Conservation (phyloP, 805 yeast species). For the Saccharomycopsis sp. region DNA sequence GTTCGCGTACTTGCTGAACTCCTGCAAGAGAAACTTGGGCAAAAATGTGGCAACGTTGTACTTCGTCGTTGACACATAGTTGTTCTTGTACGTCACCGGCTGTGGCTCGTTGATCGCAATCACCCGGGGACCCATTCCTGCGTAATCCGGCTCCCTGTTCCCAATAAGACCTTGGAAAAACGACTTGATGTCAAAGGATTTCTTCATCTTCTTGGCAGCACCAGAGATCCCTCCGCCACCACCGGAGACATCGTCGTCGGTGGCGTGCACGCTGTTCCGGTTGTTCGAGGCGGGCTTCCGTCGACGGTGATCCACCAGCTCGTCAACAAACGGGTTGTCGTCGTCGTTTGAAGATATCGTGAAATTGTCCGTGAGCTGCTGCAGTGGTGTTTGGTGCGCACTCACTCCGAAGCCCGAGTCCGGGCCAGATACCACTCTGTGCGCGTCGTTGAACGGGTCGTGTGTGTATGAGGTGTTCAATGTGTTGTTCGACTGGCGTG, state of each 20-base stretch:
- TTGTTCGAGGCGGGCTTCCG: neutral
- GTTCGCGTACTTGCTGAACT: constrained; percentile 94
- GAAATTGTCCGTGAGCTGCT: constrained; percentile 10
- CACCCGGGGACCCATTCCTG: constrained; percentile 37
- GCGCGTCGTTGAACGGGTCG: constrained; percentile 13
- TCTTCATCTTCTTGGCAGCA: constrained; percentile 16
- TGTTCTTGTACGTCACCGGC: constrained; percentile 53
- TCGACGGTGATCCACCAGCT: neutral
- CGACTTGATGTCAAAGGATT: constrained; percentile 30
- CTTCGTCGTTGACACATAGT: constrained; percentile 90
- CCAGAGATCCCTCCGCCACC: neutral
- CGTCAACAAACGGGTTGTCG: constrained; percentile 17
- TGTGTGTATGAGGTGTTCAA: constrained; percentile 4
- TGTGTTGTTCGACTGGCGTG: constrained; percentile 3
- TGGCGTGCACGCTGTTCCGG: neutral
- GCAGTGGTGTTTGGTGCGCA: neutral
- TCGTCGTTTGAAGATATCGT: constrained; percentile 15
- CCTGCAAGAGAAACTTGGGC: constrained; percentile 93
- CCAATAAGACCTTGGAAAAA: constrained; percentile 26
- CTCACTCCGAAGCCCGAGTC: neutral
- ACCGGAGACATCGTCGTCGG: neutral
- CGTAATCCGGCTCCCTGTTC: constrained; percentile 44
- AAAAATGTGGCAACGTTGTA: constrained; percentile 87
- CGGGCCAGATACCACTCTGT: constrained; percentile 1
- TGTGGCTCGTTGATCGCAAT: constrained; percentile 16